These are phyloP conservation scores for Heritiera fomes DNA, from an alignment of 345 rosid genomes.

Conservation along the genomic window DNA sequence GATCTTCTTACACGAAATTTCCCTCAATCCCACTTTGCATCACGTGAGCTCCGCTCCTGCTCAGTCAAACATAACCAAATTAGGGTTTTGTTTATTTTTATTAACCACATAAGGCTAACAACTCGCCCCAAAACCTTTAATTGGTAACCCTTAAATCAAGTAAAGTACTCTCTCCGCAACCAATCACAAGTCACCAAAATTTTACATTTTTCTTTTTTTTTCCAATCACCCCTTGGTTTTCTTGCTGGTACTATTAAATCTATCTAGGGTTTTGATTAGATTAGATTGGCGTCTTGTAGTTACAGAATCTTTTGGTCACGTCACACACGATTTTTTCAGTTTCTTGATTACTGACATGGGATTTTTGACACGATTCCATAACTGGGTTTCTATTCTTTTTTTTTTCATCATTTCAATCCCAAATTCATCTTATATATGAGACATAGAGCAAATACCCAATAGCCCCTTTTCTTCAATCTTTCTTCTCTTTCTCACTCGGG, in stretches of 20 bases:
- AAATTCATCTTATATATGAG: constrained; percentile 8
- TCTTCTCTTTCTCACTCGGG: constrained; percentile 20
- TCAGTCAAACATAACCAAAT: constrained; percentile 27
- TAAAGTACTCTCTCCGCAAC: constrained; percentile 29
- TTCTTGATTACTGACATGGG: constrained; percentile 63
- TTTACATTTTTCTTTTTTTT: neutral
- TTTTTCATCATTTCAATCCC: constrained; percentile 27
- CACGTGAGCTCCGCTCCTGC: constrained; percentile 26
- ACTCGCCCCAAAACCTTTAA: neutral
- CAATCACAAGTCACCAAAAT: constrained; percentile 26
- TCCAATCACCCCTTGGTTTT: neutral
- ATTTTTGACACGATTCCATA: constrained; percentile 44
- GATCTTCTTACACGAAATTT: constrained; percentile 38
- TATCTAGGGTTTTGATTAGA: constrained; percentile 47
- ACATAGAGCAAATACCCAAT: constrained; percentile 8
- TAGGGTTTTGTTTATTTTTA: constrained; percentile 28
- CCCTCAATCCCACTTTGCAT: constrained; percentile 26
- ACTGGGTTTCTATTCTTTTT: constrained; percentile 16
- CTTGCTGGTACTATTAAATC: constrained; percentile 1
- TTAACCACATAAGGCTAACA: constrained; percentile 32
- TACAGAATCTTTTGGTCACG: constrained; percentile 75
- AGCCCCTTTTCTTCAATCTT: neutral
- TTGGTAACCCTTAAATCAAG: constrained; percentile 29
- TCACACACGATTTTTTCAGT: constrained; percentile 60
- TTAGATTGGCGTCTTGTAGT: constrained; percentile 40